A percentile compares a stretch with the other conserved stretches of the same genome.
These are phyloP conservation scores for Penicillium hordei DNA, from an alignment of 2,329 filamentous ascomycete species.

Conservation along the genomic window DNA sequence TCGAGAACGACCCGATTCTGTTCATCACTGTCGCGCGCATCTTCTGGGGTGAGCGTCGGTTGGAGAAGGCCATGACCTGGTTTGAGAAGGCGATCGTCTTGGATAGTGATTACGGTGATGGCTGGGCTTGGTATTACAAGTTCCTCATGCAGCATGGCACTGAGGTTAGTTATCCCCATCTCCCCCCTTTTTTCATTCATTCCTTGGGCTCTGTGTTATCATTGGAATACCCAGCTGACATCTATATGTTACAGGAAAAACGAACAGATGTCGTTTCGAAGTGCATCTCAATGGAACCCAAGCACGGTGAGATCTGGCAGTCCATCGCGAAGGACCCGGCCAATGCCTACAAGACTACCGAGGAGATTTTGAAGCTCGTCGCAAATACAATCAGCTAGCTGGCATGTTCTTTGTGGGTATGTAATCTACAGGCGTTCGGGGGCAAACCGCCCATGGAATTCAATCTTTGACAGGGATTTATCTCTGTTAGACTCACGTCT, in stretches of 20 bases:
- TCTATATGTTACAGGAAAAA: slow-evolving; percentile 63
- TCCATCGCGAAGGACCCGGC: slow-evolving; percentile 77
- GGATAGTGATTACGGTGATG: slow-evolving; percentile 84
- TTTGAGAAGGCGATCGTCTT: slow-evolving; percentile 93
- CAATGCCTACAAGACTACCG: slow-evolving; percentile 71
- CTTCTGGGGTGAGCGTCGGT: slow-evolving; percentile 88
- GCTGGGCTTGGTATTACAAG: slow-evolving; percentile 98
- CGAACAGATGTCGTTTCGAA: slow-evolving; percentile 77
- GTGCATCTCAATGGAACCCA: slow-evolving; percentile 78
- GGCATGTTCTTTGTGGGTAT: slow-evolving; percentile 14
- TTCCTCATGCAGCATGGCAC: slow-evolving; percentile 91
- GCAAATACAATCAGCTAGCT: slow-evolving; percentile 47
- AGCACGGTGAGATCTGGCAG: slow-evolving; percentile 93
- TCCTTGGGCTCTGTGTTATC: slow-evolving; percentile 5
- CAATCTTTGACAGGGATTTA: neutral
- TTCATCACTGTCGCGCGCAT: slow-evolving; percentile 92
- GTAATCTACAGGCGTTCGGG: slow-evolving; percentile 5
- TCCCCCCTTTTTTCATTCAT: neutral
- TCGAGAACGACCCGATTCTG: slow-evolving; percentile 84
- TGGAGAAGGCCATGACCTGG: slow-evolving; percentile 95
- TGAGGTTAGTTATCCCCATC: slow-evolving; percentile 49
- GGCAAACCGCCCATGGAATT: slow-evolving; percentile 5
- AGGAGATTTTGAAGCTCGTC: slow-evolving; percentile 81
- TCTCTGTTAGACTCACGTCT: neutral
- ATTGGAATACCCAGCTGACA: slow-evolving; percentile 6